Percentiles rank a stretch among this genome's conserved stretches.
phyloP scores from a whole-genome alignment of 1,284 basidiomycete genomes.

The Stygiomarasmius scandens region DNA sequence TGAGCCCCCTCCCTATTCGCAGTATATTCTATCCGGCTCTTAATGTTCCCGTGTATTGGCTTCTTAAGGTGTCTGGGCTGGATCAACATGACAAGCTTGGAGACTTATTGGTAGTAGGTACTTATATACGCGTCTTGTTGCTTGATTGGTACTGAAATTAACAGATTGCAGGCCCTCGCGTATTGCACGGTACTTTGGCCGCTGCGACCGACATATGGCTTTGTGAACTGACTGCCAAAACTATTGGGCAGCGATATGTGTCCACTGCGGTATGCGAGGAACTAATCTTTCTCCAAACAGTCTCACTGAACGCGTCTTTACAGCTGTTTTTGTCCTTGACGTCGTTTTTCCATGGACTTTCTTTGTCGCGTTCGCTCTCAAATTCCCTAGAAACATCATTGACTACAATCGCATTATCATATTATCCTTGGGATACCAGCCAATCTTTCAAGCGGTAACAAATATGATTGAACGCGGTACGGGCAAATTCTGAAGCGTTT shows the following conservation, averaged over 20 bases:
- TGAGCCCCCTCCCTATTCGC: constrained; percentile 64
- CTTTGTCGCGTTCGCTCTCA: constrained; percentile 87
- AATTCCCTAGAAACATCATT: constrained; percentile 93
- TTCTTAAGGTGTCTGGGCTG: constrained; percentile 59
- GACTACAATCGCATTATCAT: constrained; percentile 76
- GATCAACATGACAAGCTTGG: constrained; percentile 43
- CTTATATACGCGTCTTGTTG: constrained; percentile 3
- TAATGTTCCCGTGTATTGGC: constrained; percentile 80
- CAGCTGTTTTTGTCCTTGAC: constrained; percentile 84
- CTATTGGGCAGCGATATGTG: constrained; percentile 64
- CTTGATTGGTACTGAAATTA: not conserved
- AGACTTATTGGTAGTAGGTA: constrained; percentile 54
- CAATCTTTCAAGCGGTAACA: constrained; percentile 8
- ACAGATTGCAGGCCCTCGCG: constrained; percentile 71
- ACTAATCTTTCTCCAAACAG: not conserved
- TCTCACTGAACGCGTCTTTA: not conserved
- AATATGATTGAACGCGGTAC: not conserved
- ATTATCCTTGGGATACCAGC: constrained; percentile 73
- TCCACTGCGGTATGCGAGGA: constrained; percentile 59
- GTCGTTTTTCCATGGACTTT: constrained; percentile 86
- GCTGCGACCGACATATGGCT: constrained; percentile 82
- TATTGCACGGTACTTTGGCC: constrained; percentile 82
- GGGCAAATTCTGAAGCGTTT: not conserved
- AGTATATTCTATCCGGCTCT: constrained; percentile 76
- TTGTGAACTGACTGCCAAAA: constrained; percentile 59